Evolutionary conservation across 495 filamentous ascomycete genomes (phyloP), one percentile per base, ranked within the genome.

Genomic region (Penicillium samsonianum): DNA sequence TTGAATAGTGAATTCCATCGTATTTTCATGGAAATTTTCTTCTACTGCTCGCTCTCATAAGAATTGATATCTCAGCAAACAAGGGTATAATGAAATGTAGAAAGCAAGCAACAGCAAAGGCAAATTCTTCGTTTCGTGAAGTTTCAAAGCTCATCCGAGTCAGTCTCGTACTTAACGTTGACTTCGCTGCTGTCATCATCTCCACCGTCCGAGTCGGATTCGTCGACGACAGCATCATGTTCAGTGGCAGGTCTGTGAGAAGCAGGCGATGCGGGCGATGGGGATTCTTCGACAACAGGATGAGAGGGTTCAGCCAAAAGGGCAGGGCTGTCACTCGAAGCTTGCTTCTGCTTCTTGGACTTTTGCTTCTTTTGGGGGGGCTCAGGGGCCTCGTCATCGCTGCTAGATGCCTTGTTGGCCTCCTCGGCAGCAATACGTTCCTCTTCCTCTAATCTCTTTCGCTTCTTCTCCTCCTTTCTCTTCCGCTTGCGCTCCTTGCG

Each of bases 381-480:
- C 16, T 26, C 33, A 6, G 17, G 7, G 12, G 11, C 30, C 12
- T 55, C 30, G 0, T 22, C 42, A n/a, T 52, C 35, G 10, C 35
- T 52, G 16, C 16, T 19, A 38, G 37, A 23, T 28, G 47, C 22
- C 35, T 51, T 44, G 23, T 20, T 26, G 28, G 17, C 6, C 25
- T 55, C 41, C 9, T 26, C 28, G 19, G 35, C 28, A 44, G 47
- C 47, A 17, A 57, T 8, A 26, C 30, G 35, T 41, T 40, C 50
- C 48, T 60, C 53, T 57, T 57, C 19, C 46, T 31, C 54, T 37
- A 31, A 19, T 55, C n/a, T 60, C 38, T 30, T 38, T 44, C 57
- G 57, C 56, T 58, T 63, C 19, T 30, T 63, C 19, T 30, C 53
- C 22, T 58, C 59, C 7, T 59, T 57, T n/a, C 30, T 50, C 41